Percentiles rank a stretch among this genome's conserved stretches.
Evolutionary conservation across 1,284 basidiomycete genomes (phyloP).

Genomic region (Caloboletus firmus): DNA sequence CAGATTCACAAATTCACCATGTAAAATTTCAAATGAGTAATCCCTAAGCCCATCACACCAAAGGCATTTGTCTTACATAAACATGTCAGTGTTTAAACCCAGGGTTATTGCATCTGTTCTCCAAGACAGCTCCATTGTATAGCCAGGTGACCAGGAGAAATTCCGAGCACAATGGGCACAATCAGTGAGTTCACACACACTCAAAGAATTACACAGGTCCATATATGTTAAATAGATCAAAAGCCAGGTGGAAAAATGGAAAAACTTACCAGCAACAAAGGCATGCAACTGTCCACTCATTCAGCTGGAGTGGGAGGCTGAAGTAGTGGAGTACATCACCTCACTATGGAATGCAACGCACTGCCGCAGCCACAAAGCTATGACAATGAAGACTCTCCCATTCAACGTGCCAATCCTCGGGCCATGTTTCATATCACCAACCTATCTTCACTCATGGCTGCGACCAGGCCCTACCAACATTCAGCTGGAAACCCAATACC

Average conservation of each 20-base stretch:
- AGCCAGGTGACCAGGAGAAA: constrained; percentile 1
- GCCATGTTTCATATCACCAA: neutral
- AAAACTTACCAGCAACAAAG: neutral
- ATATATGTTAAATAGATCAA: neutral
- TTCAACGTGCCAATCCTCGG: constrained; percentile 1
- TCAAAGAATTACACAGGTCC: neutral
- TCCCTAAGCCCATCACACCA: no score
- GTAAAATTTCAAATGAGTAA: no score
- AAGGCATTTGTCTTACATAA: no score
- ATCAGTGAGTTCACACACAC: neutral
- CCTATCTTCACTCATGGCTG: neutral
- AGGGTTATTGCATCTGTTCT: neutral
- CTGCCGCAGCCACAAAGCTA: neutral
- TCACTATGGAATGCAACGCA: neutral
- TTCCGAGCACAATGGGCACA: neutral
- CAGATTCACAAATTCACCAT: no score
- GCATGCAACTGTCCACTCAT: neutral
- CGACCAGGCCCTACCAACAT: neutral
- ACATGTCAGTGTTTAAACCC: constrained; percentile 5
- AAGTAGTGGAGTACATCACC: neutral
- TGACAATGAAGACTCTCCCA: neutral
- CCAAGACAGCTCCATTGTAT: neutral
- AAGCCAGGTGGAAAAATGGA: neutral
- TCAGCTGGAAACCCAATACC: constrained; percentile 13
- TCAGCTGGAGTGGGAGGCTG: constrained; percentile 5